Evolutionary conservation across 2,329 filamentous ascomycete genomes (phyloP), one percentile per base, ranked within the genome.

Genomic region (Exophiala sp.): DNA sequence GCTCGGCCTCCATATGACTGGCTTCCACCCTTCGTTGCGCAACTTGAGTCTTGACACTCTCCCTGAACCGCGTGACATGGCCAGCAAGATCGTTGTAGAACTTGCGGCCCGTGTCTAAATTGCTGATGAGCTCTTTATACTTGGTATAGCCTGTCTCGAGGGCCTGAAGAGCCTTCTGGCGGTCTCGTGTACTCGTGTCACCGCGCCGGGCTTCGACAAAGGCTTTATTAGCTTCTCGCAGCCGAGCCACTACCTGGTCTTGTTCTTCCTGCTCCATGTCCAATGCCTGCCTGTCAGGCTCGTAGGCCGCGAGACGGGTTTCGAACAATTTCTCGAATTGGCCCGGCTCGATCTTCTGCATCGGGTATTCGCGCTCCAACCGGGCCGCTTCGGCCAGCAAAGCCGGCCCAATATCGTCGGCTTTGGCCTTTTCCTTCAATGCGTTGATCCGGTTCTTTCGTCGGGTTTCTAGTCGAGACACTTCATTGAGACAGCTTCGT

Each of bases 31-130:
- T 79, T 45, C 93, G 77, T 63, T 88, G 81, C 22, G 89, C 84
- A 0, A 86, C 85, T 75, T 94, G 97, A 1, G 77, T 79, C 58
- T 80, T 80, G 50, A 82, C 83, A 29, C 87, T 86, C 59, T 96
- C 91, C 14, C 89, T 77, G 66, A 96, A 97, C 8, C 83, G 77
- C 30, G 82, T 84, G 1, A 95, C 86, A 55, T 97, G 89, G 68
- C 85, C 87, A 40, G 86, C 87, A 3, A 98, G 76, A 63, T 97
- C 90, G 60, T 98, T 98, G 72, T 97, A 98, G 65, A 98, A 98
- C 66, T 93, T 96, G 46, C 91, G 77, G 0, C 88, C 93, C 0
- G 86, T 87, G 58, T 97, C 91, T 2, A 96, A 76, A 64, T 97
- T 95, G 58, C 81, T 87, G 50, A 95, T 82, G 49, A 97, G 88